phyloP scores from a whole-genome alignment of 148 eudicot species.

The Rhododendron henanense region DNA sequence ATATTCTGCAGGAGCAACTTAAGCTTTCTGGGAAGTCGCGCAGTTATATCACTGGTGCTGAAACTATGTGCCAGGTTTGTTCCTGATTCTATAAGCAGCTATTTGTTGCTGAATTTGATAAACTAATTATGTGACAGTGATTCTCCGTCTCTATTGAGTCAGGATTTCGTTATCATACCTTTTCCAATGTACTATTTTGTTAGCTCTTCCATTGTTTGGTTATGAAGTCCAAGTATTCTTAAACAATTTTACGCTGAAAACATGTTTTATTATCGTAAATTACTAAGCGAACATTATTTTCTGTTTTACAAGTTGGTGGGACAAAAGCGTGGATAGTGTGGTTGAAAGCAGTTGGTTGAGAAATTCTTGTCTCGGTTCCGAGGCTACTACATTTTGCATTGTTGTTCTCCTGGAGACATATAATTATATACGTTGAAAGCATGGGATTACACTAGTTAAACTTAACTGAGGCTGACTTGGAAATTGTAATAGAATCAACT shows the following conservation, averaged over 20 bases:
- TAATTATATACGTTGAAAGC: neutral
- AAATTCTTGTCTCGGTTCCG: neutral
- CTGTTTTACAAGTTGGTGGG: neutral
- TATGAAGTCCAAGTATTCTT: neutral
- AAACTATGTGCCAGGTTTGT: conserved; percentile 39
- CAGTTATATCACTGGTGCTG: conserved; percentile 33
- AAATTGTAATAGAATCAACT: neutral
- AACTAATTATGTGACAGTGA: neutral
- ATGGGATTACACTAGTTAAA: neutral
- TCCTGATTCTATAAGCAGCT: conserved; percentile 2
- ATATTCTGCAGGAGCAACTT: conserved; percentile 45
- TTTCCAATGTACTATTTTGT: neutral
- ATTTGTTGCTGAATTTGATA: neutral
- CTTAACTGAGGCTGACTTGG: neutral
- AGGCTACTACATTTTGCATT: neutral
- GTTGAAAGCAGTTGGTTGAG: neutral
- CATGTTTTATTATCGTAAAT: neutral
- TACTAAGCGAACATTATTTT: neutral
- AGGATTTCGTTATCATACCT: neutral
- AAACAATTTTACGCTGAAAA: neutral
- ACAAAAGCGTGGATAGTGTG: neutral
- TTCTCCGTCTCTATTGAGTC: neutral
- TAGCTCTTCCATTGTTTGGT: neutral
- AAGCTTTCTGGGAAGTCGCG: conserved; percentile 40
- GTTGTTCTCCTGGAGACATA: neutral